Evolutionary conservation across 2,329 filamentous ascomycete genomes (phyloP).

Genomic region (Fusarium coicis): DNA sequence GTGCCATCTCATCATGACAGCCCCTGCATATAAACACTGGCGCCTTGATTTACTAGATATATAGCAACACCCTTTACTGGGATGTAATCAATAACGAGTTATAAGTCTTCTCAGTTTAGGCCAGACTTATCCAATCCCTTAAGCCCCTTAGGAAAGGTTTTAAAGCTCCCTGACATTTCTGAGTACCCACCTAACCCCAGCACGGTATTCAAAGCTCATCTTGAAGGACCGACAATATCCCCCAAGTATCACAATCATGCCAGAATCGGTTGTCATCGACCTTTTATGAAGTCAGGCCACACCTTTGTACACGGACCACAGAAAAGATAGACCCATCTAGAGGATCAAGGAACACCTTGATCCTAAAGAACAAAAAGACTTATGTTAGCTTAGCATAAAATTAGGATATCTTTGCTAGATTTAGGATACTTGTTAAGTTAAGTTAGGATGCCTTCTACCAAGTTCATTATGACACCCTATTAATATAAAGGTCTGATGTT

Average conservation of each 20-base stretch:
- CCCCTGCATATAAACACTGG: too few species aligned
- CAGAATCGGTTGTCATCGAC: not conserved
- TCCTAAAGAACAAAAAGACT: not conserved
- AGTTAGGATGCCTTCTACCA: too few species aligned
- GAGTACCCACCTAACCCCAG: too few species aligned
- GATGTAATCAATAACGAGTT: too few species aligned
- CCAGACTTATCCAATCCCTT: not conserved
- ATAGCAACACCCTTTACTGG: accelerated
- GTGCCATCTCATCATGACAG: not conserved
- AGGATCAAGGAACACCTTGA: not conserved
- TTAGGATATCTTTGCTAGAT: too few species aligned
- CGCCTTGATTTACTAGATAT: not conserved
- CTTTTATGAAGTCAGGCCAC: constrained; percentile 9
- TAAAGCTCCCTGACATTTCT: too few species aligned
- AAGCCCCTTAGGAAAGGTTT: not conserved
- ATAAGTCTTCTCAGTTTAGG: not conserved
- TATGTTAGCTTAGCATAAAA: not conserved
- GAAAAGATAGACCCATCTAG: not conserved
- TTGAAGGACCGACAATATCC: not conserved
- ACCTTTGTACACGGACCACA: not conserved
- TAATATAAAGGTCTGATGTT: not conserved
- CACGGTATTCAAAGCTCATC: not conserved
- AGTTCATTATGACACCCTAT: not conserved
- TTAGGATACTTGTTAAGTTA: too few species aligned
- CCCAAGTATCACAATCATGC: not conserved